Base-by-base conservation (phyloP, 75 land plant genomes). In the Sequoiadendron giganteum region DNA sequence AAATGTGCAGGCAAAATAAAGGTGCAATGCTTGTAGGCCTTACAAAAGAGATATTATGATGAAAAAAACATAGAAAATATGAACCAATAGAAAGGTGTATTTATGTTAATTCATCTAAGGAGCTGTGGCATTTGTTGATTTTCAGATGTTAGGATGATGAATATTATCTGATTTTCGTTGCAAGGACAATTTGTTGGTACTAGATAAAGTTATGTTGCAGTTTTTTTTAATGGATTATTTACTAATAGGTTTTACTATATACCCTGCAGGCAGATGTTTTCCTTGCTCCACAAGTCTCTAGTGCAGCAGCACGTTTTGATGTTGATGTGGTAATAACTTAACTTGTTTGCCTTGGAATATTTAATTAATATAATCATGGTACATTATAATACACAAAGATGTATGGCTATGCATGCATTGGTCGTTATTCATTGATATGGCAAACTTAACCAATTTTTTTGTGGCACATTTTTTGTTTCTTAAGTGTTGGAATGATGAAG, bases 251-350 rank as follows among this genome's bases (percentile, higher is more conserved):
- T 43, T 47, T n/a, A 36, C 19, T 86, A 45, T 38, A 68, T 85
- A 83, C 39, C 1, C 45, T 89, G 85, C 96, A 96, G 97, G 97
- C 95, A 36, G 97, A 96, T 89, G 76, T 94, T 42, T 94, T 92
- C 81, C 86, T 96, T 82, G 95, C 91, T 8, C 97, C 97, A 3
- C 97, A 96, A 87, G 45, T 95, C 77, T 79, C 82, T 81, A 86
- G 43, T 21, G 92, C 91, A 45, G 86, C 93, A 40, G 87, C 47
- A 5, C 90, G 92, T 39, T 93, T 93, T 87, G 89, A 90, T 72
- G 79, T 96, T 61, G 95, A 95, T 91, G 87, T 94, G 94, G 97
- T 95, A 95, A 87, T 43, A 30, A 36, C 55, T 32, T 28, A 1
- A 18, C 42, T 39, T 18, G 16, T 39, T 39, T 78, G 21, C 39